These are phyloP conservation scores for Cryomyces antarcticus DNA, from an alignment of 495 filamentous ascomycete genomes.

Conservation along the genomic window DNA sequence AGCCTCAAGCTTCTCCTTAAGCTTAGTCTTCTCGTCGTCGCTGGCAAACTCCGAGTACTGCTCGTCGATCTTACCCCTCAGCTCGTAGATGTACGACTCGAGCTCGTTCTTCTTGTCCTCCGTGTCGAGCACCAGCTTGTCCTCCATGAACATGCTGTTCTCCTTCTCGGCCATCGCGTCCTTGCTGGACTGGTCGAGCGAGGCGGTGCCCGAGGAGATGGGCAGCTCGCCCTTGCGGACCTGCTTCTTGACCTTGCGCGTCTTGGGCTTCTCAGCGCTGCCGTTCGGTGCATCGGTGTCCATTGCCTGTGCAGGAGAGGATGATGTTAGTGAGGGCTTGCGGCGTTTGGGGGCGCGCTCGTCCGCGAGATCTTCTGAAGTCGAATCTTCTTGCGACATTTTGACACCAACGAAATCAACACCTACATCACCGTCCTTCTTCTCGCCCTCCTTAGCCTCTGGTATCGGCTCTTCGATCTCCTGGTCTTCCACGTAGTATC, in stretches of 20 bases:
- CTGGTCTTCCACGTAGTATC: constrained; percentile 95
- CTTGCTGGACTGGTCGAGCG: constrained; percentile 50
- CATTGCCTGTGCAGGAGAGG: constrained; percentile 46
- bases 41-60: constrained; percentile 71
- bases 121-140: constrained; percentile 95
- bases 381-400: neutral
- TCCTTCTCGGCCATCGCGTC: constrained; percentile 56
- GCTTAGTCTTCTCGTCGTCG: constrained; percentile 80
- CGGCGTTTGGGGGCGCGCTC: constrained; percentile 9
- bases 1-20: constrained; percentile 56
- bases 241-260: constrained; percentile 97
- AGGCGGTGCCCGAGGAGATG: constrained; percentile 60
- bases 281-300: constrained; percentile 52
- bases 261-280: constrained; percentile 73
- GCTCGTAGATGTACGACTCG: constrained; percentile 89
- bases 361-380: neutral
- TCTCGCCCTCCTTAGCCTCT: constrained; percentile 32
- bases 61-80: constrained; percentile 83
- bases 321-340: constrained; percentile 1
- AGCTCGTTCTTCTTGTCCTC: constrained; percentile 99
- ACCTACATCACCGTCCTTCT: constrained; percentile 40
- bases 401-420: neutral
- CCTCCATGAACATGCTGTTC: constrained; percentile 81
- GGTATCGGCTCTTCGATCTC: constrained; percentile 86
- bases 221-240: constrained; percentile 94